Base-by-base conservation (phyloP, 495 filamentous ascomycete genomes). In the Astrothelium macrocarpum region DNA sequence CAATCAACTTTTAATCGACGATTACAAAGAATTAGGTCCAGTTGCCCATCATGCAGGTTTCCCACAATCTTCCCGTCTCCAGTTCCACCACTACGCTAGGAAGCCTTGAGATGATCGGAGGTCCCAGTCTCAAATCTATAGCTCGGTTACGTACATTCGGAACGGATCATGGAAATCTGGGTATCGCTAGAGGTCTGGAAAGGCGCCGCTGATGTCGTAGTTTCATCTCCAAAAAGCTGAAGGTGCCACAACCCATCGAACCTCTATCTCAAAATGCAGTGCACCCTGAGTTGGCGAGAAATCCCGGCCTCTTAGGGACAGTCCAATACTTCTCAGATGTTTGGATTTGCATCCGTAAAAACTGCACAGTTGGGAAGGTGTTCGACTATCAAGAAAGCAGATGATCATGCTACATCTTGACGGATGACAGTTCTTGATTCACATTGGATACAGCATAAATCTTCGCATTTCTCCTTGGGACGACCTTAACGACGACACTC, bases 331-430 rank as follows among this genome's bases (percentile, higher is more conserved):
- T 56, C 25, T 56, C 49, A 56, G 9, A 25, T 29, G 49, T 56
- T 29, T 26, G 49, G 7, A 56, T 56, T 56, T 26, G 45, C 45
- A 16, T 49, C n/a, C 11, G 49, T 29, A 56, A 56, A n/a, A 25
- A 56, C 16, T 56, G 11, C 49, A 29, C 2, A 1, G 29, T 56
- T 25, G 9, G 23, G 49, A 56, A 28, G 49, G 16, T 56, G 49
- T 4, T 56, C 49, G 49, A 56, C 23, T 25, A 25, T 16, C 49
- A 56, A 25, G 25, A 56, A 56, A 56, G 25, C 2, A 11, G 10
- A 56, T 29, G n/a, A 56, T 56, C 29, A 56, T 56, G 5, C 49
- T 56, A 56, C 49, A 29, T 56, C 49, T 56, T 56, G 49, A 0
- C 49, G 49, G 29, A 56, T 56, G 49, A 25, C 49, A 25, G 16